Conservation (phyloP, 1,284 basidiomycete species). For the Cryptococcus jaspeensis region DNA sequence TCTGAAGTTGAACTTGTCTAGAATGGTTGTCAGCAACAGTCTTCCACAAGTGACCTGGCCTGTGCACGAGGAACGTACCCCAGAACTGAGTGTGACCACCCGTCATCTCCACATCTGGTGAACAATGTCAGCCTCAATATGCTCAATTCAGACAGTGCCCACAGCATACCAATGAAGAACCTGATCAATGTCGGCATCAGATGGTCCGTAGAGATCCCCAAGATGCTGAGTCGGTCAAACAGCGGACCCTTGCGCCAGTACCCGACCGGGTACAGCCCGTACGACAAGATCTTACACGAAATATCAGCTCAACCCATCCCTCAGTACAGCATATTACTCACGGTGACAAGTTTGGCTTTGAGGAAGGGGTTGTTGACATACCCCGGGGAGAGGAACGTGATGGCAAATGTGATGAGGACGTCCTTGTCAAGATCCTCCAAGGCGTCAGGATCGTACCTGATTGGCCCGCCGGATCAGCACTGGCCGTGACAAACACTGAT, state of each 20-base stretch:
- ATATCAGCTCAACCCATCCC: neutral
- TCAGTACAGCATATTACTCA: slow-evolving; percentile 50
- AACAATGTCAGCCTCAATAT: neutral
- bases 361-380: slow-evolving; percentile 99
- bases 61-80: slow-evolving; percentile 58
- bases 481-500: neutral
- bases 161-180: slow-evolving; percentile 82
- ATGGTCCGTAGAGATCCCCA: slow-evolving; percentile 80
- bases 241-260: slow-evolving; percentile 75
- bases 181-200: slow-evolving; percentile 89
- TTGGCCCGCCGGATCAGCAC: slow-evolving; percentile 1
- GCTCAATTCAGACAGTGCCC: neutral
- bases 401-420: slow-evolving; percentile 82
- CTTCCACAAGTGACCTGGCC: slow-evolving; percentile 17
- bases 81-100: slow-evolving; percentile 97
- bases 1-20: slow-evolving; percentile 53
- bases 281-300: slow-evolving; percentile 68
- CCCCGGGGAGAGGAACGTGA: slow-evolving; percentile 91
- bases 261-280: slow-evolving; percentile 74
- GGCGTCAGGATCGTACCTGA: slow-evolving; percentile 72
- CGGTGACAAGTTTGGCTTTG: slow-evolving; percentile 96
- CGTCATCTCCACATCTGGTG: slow-evolving; percentile 88
- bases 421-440: slow-evolving; percentile 78
- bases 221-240: slow-evolving; percentile 76
- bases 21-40: neutral